phyloP scores from a whole-genome alignment of 1,139 yeast species.

The Yamadazyma diospyri region DNA sequence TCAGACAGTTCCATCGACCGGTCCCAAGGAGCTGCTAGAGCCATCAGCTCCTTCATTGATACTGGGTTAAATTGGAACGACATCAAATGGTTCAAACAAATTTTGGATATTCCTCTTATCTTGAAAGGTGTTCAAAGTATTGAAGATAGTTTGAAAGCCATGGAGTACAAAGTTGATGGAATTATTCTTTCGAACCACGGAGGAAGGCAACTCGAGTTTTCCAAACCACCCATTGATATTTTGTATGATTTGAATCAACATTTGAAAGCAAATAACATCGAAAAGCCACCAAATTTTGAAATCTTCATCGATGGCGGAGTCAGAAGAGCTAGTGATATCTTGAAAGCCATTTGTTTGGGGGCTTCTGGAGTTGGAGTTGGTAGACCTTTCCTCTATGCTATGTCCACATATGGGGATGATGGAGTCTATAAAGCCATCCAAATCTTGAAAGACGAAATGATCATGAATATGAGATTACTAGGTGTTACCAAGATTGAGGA shows the following conservation, averaged over 20 bases:
- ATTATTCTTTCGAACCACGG: constrained; percentile 71
- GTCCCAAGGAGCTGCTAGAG: constrained; percentile 83
- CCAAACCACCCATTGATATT: constrained; percentile 66
- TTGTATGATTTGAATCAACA: constrained; percentile 52
- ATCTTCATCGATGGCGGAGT: constrained; percentile 64
- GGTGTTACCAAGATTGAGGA: constrained; percentile 71
- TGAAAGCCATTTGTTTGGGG: constrained; percentile 66
- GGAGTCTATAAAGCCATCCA: constrained; percentile 81
- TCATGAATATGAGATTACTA: constrained; percentile 82
- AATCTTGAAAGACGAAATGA: constrained; percentile 73
- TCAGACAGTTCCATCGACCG: constrained; percentile 54
- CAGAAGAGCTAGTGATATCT: constrained; percentile 63
- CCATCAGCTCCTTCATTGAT: constrained; percentile 81
- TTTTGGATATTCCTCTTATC: constrained; percentile 63
- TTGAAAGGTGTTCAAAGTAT: constrained; percentile 71
- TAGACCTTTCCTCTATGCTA: constrained; percentile 68
- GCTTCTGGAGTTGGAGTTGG: constrained; percentile 75
- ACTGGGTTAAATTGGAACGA: constrained; percentile 72
- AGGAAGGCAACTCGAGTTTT: constrained; percentile 68
- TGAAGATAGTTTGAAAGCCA: constrained; percentile 64
- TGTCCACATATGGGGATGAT: constrained; percentile 68
- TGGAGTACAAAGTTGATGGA: constrained; percentile 60
- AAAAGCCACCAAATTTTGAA: constrained; percentile 48
- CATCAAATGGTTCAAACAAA: constrained; percentile 51
- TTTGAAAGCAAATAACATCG: constrained; percentile 2